Evolutionary conservation across 2,329 filamentous ascomycete species (phyloP), one percentile per base, ranked within the genome.

Genomic region (Zopfia rhizophila): DNA sequence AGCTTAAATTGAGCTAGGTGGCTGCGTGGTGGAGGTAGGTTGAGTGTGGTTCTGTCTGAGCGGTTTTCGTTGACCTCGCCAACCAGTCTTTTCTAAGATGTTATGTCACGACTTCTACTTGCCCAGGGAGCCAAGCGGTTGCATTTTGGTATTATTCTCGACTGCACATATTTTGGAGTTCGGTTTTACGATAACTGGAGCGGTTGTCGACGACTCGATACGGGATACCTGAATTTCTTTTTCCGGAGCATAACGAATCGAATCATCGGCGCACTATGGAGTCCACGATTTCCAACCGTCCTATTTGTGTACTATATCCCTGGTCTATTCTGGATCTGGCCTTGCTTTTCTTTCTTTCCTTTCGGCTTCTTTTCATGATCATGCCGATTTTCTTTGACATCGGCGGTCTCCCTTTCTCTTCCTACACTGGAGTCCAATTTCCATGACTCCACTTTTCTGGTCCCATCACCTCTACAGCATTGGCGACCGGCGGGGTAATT

Each of bases 271-370:
- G 67, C 58, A 60, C 47, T 13, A 51, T 49, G 66, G 66, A 63
- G 61, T 64, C 60, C 56, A 59, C 55, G 53, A 62, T 60, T 56
- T 64, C 54, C 54, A 60, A 56, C 66, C 55, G 53, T 64, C 51
- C 52, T 57, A 59, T 62, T 52, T 43, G 23, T 70, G 68, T 70
- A 70, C 58, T 70, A 68, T 68, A 69, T 69, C 48, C 65, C 62
- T 63, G 65, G 65, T 61, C 59, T 61, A 43, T 51, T 54, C 55
- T 57, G 51, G 52, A 57, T 63, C 56, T 62, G 45, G 39, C 39
- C 37, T 54, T 45, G 53, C 53, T 54, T 48, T 54, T 56, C 51
- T 60, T 58, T 61, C 31, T 39, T 7, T 30, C 39, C 30, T 41
- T 38, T 36, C 40, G 23, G 12, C 27, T 36, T 32, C 21, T 56